phyloP scores from a whole-genome alignment of 1,139 yeast genomes.

The Candida pseudoviswanathii region DNA sequence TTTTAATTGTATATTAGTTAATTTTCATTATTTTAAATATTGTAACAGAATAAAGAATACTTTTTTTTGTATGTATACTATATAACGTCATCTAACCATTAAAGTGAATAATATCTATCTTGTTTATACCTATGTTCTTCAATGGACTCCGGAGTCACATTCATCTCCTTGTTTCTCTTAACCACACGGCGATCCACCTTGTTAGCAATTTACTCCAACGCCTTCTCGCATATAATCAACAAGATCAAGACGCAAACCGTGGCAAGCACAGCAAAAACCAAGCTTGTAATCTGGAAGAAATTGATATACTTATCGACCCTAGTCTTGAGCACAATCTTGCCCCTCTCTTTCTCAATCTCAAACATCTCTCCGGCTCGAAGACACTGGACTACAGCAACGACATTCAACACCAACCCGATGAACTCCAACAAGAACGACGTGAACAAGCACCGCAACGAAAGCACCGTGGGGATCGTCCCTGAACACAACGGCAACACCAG shows the following conservation, averaged over 20 bases:
- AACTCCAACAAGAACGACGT: constrained; percentile 22
- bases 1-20: constrained; percentile 5
- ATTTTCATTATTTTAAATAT: constrained; percentile 3
- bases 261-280: constrained; percentile 19
- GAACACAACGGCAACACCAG: constrained; percentile 24
- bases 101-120: constrained; percentile 13
- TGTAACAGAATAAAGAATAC: background rate
- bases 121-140: constrained; percentile 9
- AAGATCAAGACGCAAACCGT: constrained; percentile 13
- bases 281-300: constrained; percentile 17
- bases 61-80: background rate
- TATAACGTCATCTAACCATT: background rate
- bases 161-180: constrained; percentile 7
- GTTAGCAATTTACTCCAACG: constrained; percentile 21
- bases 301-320: constrained; percentile 30
- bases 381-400: constrained; percentile 23
- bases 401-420: constrained; percentile 22
- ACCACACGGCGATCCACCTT: constrained; percentile 22
- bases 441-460: constrained; percentile 19
- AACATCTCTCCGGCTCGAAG: constrained; percentile 27
- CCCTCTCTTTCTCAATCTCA: constrained; percentile 23
- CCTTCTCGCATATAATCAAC: constrained; percentile 16
- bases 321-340: constrained; percentile 16
- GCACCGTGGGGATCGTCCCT: constrained; percentile 22
- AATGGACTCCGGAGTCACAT: constrained; percentile 11